A percentile compares a stretch with the other conserved stretches of the same genome.
Evolutionary conservation across 2,329 filamentous ascomycete genomes (phyloP).

Genomic region (Claviceps sp.): DNA sequence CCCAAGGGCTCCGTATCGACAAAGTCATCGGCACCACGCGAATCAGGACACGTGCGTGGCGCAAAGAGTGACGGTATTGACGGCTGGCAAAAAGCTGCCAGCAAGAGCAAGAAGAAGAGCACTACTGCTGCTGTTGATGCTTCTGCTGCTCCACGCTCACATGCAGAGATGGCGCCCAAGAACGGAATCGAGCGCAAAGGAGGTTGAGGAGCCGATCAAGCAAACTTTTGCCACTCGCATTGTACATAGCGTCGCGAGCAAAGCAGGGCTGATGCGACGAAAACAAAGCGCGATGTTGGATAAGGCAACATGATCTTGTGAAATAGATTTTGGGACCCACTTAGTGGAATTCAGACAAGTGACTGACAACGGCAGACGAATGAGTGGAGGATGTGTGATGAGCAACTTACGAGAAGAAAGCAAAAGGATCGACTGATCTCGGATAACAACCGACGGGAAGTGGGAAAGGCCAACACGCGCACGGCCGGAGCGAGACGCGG

Average conservation of each 20-base stretch:
- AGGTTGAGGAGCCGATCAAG: constrained; percentile 18
- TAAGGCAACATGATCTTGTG: constrained; percentile 4
- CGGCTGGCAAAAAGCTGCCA: constrained; percentile 46
- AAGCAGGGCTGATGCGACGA: neutral
- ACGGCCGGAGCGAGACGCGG: neutral
- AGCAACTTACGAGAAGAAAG: neutral
- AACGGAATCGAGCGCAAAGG: constrained; percentile 50
- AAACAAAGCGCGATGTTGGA: constrained; percentile 3
- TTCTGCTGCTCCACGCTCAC: constrained; percentile 22
- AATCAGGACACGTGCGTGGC: constrained; percentile 40
- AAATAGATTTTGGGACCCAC: constrained; percentile 3
- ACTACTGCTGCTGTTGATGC: constrained; percentile 32
- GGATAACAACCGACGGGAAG: neutral
- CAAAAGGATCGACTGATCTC: neutral
- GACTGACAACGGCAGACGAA: constrained; percentile 1
- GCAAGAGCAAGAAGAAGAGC: constrained; percentile 34
- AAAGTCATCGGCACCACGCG: constrained; percentile 27
- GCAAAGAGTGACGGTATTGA: constrained; percentile 41
- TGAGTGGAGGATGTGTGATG: neutral
- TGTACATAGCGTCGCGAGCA: neutral
- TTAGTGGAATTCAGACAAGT: neutral
- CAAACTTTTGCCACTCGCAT: neutral
- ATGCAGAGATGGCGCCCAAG: constrained; percentile 42
- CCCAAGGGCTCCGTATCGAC: constrained; percentile 7
- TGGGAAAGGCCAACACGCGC: neutral